Evolutionary conservation across 2,329 filamentous ascomycete species (phyloP).

Genomic region (Colletotrichum sp.): DNA sequence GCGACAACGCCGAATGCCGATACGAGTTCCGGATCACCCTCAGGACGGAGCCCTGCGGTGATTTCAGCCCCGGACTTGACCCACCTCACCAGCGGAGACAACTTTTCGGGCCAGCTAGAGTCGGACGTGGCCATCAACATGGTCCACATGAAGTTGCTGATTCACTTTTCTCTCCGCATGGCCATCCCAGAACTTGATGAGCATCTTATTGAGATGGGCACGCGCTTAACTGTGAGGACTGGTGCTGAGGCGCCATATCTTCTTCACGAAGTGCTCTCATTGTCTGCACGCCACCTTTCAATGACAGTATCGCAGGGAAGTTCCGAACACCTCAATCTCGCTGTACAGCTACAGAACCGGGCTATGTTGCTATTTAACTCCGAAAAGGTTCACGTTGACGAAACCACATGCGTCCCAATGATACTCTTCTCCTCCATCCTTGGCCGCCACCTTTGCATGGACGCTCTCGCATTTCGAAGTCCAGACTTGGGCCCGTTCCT

Average conservation of each 20-base stretch:
- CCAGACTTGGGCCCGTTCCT: constrained; percentile 29
- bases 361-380: constrained; percentile 33
- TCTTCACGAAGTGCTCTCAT: constrained; percentile 38
- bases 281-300: constrained; percentile 38
- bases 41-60: neutral
- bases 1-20: neutral
- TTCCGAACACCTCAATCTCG: constrained; percentile 25
- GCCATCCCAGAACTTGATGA: constrained; percentile 20
- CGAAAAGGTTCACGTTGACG: constrained; percentile 22
- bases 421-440: constrained; percentile 37
- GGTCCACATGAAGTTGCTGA: neutral
- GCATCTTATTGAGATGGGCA: constrained; percentile 19
- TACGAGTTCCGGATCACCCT: neutral
- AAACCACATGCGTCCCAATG: constrained; percentile 33
- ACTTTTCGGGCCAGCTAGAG: neutral
- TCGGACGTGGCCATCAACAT: neutral
- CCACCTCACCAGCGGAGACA: neutral
- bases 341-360: constrained; percentile 34
- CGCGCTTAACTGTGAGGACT: constrained; percentile 26
- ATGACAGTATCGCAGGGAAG: constrained; percentile 25
- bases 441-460: constrained; percentile 36
- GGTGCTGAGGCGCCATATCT: constrained; percentile 35
- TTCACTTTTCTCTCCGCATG: neutral
- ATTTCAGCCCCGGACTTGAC: neutral
- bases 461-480: constrained; percentile 30